Evolutionary conservation across 2,329 filamentous ascomycete genomes (phyloP).

Genomic region (Fusarium multiceps): DNA sequence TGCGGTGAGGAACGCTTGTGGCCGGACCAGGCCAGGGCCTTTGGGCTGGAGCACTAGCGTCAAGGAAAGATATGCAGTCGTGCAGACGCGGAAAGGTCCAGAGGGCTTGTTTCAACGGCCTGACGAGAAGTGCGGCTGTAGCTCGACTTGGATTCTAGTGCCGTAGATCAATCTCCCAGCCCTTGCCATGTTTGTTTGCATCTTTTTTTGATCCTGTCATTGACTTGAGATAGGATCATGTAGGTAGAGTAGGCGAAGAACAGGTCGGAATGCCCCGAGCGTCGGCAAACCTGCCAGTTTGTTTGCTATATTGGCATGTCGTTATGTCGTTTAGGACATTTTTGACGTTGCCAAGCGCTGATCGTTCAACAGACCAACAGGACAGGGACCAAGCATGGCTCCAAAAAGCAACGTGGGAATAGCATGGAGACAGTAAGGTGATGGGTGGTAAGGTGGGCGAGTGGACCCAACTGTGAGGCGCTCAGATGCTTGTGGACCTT

Average conservation of each 20-base stretch:
- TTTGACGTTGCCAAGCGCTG: conserved; percentile 11
- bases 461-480: conserved; percentile 6
- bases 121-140: conserved; percentile 33
- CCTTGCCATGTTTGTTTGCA: neutral
- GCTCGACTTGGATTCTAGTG: conserved; percentile 26
- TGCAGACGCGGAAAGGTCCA: conserved; percentile 7
- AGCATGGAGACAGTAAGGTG: conserved; percentile 4
- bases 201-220: neutral
- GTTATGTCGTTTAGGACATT: conserved; percentile 3
- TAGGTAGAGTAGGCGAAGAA: neutral
- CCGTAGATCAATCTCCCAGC: conserved; percentile 10
- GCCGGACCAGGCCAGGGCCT: conserved; percentile 40
- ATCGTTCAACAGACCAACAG: conserved; percentile 26
- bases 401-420: conserved; percentile 30
- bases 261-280: neutral
- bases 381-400: conserved; percentile 2
- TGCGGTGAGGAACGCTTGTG: conserved; percentile 37
- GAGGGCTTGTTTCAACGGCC: conserved; percentile 39
- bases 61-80: conserved; percentile 19
- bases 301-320: conserved; percentile 4
- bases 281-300: neutral
- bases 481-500: conserved; percentile 13
- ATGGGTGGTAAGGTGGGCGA: neutral
- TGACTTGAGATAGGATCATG: neutral
- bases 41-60: conserved; percentile 24